Conservation (phyloP, 202 grass and related monocot genomes). For the Brachypodium distachyon region DNA sequence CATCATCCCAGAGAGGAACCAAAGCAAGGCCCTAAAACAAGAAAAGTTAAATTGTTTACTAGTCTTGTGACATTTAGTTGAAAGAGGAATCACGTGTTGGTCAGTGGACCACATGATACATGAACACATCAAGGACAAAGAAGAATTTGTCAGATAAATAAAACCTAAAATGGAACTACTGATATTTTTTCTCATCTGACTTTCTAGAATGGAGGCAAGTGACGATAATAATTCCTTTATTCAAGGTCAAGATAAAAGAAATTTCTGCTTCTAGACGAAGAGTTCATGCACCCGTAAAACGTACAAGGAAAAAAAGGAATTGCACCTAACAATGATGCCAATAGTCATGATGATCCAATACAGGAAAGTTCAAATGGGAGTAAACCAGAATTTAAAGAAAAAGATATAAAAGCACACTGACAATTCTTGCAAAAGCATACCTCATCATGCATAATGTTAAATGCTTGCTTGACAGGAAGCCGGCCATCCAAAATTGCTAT, state of each 20-base stretch:
- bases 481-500: slow-evolving; percentile 49
- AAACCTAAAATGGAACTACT: background rate
- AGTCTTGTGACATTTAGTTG: background rate
- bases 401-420: background rate
- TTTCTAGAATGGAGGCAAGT: background rate
- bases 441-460: slow-evolving; percentile 65
- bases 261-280: background rate
- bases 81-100: slow-evolving; percentile 6
- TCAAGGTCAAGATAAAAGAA: background rate
- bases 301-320: background rate
- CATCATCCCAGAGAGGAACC: slow-evolving; percentile 64
- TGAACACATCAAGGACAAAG: background rate
- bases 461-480: slow-evolving; percentile 64
- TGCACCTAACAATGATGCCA: background rate
- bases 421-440: slow-evolving; percentile 29
- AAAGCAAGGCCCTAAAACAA: slow-evolving; percentile 49
- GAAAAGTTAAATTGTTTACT: background rate
- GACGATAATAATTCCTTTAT: background rate
- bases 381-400: background rate
- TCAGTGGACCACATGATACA: background rate
- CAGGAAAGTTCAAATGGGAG: background rate
- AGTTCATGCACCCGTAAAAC: background rate
- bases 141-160: background rate
- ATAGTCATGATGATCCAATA: background rate
- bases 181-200: background rate